phyloP scores from a whole-genome alignment of 2,329 filamentous ascomycete genomes.

The Rasamsonia emersonii region DNA sequence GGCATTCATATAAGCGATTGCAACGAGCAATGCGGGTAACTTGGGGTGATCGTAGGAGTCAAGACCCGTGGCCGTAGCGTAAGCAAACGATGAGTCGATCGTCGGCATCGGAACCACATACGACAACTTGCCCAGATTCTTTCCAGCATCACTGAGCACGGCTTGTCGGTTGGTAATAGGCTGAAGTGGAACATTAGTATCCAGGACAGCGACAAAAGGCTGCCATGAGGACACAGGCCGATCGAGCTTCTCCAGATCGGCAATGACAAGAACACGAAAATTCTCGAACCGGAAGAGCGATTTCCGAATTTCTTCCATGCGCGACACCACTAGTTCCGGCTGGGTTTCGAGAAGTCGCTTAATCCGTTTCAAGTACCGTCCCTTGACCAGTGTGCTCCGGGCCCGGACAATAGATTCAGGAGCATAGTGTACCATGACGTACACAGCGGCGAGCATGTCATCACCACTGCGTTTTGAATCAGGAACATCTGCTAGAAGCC shows the following conservation, averaged over 20 bases:
- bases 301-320: slow-evolving; percentile 67
- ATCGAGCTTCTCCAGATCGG: slow-evolving; percentile 64
- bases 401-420: slow-evolving; percentile 67
- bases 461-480: slow-evolving; percentile 79
- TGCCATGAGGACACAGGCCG: slow-evolving; percentile 76
- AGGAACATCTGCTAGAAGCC: slow-evolving; percentile 83
- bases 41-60: slow-evolving; percentile 66
- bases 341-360: slow-evolving; percentile 71
- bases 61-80: slow-evolving; percentile 66
- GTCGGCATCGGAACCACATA: slow-evolving; percentile 84
- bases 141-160: slow-evolving; percentile 67
- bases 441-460: slow-evolving; percentile 51
- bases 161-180: slow-evolving; percentile 62
- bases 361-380: slow-evolving; percentile 76
- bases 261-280: slow-evolving; percentile 74
- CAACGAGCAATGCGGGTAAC: slow-evolving; percentile 77
- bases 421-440: slow-evolving; percentile 74
- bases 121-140: slow-evolving; percentile 63
- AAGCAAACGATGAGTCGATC: slow-evolving; percentile 83
- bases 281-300: slow-evolving; percentile 77
- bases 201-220: slow-evolving; percentile 46
- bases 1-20: slow-evolving; percentile 81
- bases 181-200: slow-evolving; percentile 48
- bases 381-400: slow-evolving; percentile 74
- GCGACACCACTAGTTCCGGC: slow-evolving; percentile 63